phyloP scores from a whole-genome alignment of 495 filamentous ascomycete genomes.

The Sordaria brevicollis region DNA sequence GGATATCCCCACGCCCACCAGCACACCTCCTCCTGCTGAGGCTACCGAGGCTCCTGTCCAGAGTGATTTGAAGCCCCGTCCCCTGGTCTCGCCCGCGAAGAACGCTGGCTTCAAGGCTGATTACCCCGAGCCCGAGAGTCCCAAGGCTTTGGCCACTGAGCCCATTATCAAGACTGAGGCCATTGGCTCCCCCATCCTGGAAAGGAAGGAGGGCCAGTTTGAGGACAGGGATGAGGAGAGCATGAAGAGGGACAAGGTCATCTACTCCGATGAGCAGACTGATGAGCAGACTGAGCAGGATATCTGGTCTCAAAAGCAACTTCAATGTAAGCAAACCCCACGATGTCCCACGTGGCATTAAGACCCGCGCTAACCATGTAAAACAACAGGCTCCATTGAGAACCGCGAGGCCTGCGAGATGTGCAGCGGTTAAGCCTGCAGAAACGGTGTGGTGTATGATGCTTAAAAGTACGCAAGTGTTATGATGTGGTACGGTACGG shows the following conservation, averaged over 20 bases:
- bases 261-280: constrained; percentile 72
- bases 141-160: constrained; percentile 62
- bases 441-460: not conserved
- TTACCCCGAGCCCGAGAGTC: constrained; percentile 59
- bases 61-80: constrained; percentile 28
- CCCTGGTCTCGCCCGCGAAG: constrained; percentile 36
- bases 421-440: constrained; percentile 60
- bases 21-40: constrained; percentile 40
- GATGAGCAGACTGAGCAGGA: no score
- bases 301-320: no score
- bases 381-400: constrained; percentile 60
- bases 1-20: constrained; percentile 53
- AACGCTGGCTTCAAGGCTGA: constrained; percentile 56
- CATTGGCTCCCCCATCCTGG: constrained; percentile 41
- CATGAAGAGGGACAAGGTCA: constrained; percentile 68
- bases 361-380: constrained; percentile 14
- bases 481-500: not conserved
- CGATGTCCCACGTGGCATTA: no score
- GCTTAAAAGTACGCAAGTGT: not conserved
- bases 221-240: constrained; percentile 55
- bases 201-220: constrained; percentile 37
- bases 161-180: constrained; percentile 51
- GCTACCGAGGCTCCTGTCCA: constrained; percentile 21
- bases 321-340: not conserved
- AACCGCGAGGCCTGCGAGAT: constrained; percentile 82